These are phyloP conservation scores for Boeremia exigua DNA, from an alignment of 2,329 filamentous ascomycete species.

Conservation along the genomic window DNA sequence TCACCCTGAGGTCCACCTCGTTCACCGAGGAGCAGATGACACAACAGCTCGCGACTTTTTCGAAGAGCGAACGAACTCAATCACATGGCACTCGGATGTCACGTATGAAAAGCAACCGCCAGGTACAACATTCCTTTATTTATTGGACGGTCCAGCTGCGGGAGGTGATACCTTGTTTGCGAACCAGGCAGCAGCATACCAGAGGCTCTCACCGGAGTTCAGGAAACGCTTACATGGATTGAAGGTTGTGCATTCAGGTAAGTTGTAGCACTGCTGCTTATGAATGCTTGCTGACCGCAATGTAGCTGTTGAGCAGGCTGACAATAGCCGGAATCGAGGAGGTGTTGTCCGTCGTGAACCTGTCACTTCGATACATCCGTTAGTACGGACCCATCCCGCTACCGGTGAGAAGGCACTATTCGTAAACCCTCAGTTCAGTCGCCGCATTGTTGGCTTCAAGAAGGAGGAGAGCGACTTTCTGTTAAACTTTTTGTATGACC, in stretches of 20 bases:
- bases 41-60: conserved; percentile 68
- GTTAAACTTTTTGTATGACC: conserved; percentile 78
- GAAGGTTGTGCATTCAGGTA: conserved; percentile 78
- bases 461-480: conserved; percentile 83
- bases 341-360: conserved; percentile 78
- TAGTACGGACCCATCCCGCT: conserved; percentile 78
- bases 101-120: conserved; percentile 89
- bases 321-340: conserved; percentile 69
- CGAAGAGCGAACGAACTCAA: conserved; percentile 73
- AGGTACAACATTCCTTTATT: conserved; percentile 86
- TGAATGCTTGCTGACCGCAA: conserved; percentile 4
- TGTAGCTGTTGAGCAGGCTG: conserved; percentile 72
- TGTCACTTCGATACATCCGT: conserved; percentile 74
- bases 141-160: conserved; percentile 79
- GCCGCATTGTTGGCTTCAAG: conserved; percentile 81
- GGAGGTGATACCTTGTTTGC: conserved; percentile 87
- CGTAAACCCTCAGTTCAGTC: conserved; percentile 84
- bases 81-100: conserved; percentile 90
- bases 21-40: conserved; percentile 74
- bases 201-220: conserved; percentile 78
- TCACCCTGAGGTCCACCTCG: conserved; percentile 77
- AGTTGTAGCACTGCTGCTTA: conserved; percentile 8
- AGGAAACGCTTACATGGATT: conserved; percentile 80
- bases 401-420: conserved; percentile 86
- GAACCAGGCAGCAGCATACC: conserved; percentile 81